Evolutionary conservation across 768 basidiomycete genomes (phyloP).

Genomic region (Kwoniella bestiolae): DNA sequence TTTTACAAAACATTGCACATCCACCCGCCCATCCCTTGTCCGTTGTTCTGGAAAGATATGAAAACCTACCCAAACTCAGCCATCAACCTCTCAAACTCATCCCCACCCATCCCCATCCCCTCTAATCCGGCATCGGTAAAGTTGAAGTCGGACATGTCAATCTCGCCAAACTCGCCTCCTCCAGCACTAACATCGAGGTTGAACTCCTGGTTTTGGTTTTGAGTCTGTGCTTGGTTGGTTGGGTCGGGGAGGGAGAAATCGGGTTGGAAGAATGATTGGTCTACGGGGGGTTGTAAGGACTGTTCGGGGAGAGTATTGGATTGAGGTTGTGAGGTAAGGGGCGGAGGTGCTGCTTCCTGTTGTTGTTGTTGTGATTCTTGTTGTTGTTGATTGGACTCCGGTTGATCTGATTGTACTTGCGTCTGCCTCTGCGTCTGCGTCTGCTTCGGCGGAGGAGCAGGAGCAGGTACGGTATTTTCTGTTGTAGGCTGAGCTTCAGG

Average conservation of each 20-base stretch:
- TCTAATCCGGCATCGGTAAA: slow-evolving; percentile 19
- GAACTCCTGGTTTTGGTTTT: background rate
- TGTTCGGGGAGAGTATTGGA: background rate
- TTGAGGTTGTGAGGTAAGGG: too few relatives aligned
- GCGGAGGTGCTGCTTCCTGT: background rate
- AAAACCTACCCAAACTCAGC: slow-evolving; percentile 19
- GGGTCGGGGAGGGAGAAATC: background rate
- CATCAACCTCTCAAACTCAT: slow-evolving; percentile 31
- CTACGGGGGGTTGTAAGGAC: background rate
- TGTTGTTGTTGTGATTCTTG: background rate
- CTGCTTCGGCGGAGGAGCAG: too few relatives aligned
- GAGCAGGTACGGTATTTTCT: too few relatives aligned
- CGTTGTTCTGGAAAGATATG: too few relatives aligned
- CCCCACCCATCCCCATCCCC: slow-evolving; percentile 19
- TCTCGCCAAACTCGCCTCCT: slow-evolving; percentile 18
- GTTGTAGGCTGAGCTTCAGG: background rate
- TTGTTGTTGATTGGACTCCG: background rate
- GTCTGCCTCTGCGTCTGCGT: too few relatives aligned
- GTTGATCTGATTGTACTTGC: background rate
- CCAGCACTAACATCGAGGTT: background rate
- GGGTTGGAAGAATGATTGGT: background rate
- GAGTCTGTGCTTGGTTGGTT: background rate
- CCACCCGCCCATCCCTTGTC: too few relatives aligned
- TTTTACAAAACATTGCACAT: too few relatives aligned
- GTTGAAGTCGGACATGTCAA: slow-evolving; percentile 30